Conservation (phyloP, 768 basidiomycete genomes). For the Lentinus tigrinus region DNA sequence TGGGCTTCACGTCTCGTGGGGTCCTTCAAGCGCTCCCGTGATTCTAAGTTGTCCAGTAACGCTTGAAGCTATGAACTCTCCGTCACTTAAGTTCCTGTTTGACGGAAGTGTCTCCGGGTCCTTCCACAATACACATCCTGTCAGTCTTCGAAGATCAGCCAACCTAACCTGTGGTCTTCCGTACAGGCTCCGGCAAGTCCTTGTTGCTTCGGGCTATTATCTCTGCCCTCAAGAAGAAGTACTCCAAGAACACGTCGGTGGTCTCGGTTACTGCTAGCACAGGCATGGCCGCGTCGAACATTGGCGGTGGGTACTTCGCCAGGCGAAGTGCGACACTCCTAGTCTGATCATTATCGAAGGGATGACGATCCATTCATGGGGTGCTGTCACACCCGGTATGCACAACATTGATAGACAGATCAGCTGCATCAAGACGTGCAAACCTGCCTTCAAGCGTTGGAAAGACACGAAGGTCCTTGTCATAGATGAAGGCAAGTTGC, state of each 20-base stretch:
- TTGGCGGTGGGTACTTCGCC: constrained; percentile 44
- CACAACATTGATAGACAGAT: constrained; percentile 47
- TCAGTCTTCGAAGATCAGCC: too few species aligned
- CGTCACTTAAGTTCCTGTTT: too few species aligned
- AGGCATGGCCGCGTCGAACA: constrained; percentile 68
- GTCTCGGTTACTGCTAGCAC: constrained; percentile 61
- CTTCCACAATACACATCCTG: too few species aligned
- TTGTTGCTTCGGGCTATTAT: constrained; percentile 60
- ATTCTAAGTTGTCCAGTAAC: too few species aligned
- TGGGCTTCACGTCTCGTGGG: too few species aligned
- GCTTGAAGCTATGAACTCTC: too few species aligned
- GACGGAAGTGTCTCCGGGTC: too few species aligned
- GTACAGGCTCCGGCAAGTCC: constrained; percentile 65
- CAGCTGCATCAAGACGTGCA: constrained; percentile 49
- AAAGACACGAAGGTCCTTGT: constrained; percentile 55
- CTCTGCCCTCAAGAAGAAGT: constrained; percentile 45
- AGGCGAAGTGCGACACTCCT: constrained; percentile 16
- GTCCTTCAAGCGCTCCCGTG: too few species aligned
- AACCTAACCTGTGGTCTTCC: not conserved
- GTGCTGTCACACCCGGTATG: constrained; percentile 54
- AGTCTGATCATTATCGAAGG: constrained; percentile 31
- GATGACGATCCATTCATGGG: constrained; percentile 60
- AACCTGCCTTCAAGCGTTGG: constrained; percentile 58
- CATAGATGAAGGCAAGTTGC: constrained; percentile 58
- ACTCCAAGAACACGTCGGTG: constrained; percentile 39